These are phyloP conservation scores for Hordeum pubiflorum DNA, from an alignment of 202 grass and related monocot species.

Conservation along the genomic window DNA sequence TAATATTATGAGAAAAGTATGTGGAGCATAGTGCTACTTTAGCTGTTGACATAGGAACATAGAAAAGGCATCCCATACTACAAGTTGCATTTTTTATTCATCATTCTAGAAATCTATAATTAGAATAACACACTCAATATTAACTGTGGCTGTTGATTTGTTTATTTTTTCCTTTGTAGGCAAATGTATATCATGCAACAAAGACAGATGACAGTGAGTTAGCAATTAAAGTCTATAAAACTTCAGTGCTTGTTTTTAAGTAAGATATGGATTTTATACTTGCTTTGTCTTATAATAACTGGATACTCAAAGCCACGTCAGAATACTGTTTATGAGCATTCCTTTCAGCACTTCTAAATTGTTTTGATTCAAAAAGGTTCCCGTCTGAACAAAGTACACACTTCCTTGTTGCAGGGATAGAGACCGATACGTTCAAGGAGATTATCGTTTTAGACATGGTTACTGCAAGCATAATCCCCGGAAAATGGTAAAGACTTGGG, in stretches of 20 bases:
- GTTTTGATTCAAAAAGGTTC: background rate
- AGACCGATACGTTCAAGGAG: constrained; percentile 91
- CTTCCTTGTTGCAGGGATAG: constrained; percentile 66
- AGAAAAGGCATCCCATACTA: background rate
- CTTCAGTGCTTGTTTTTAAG: constrained; percentile 98
- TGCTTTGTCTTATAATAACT: background rate
- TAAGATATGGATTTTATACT: constrained; percentile 37
- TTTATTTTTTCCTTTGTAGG: constrained; percentile 28
- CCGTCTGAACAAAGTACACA: constrained; percentile 19
- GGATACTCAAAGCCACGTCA: background rate
- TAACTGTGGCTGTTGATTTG: background rate
- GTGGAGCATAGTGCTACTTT: background rate
- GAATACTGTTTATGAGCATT: constrained; percentile 9
- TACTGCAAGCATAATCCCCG: constrained; percentile 98
- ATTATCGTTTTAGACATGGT: constrained; percentile 95
- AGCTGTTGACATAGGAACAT: background rate
- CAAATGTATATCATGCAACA: constrained; percentile 99
- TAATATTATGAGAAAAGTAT: background rate
- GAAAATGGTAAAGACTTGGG: constrained; percentile 99
- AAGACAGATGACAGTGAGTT: constrained; percentile 79
- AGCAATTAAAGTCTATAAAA: constrained; percentile 97
- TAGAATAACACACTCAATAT: background rate
- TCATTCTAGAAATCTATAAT: background rate
- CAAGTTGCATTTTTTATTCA: background rate
- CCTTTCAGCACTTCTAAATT: background rate